Percentiles rank a stretch among this genome's conserved stretches.
These are phyloP conservation scores for Saraca asoca DNA, from an alignment of 331 rosid species.

Conservation along the genomic window DNA sequence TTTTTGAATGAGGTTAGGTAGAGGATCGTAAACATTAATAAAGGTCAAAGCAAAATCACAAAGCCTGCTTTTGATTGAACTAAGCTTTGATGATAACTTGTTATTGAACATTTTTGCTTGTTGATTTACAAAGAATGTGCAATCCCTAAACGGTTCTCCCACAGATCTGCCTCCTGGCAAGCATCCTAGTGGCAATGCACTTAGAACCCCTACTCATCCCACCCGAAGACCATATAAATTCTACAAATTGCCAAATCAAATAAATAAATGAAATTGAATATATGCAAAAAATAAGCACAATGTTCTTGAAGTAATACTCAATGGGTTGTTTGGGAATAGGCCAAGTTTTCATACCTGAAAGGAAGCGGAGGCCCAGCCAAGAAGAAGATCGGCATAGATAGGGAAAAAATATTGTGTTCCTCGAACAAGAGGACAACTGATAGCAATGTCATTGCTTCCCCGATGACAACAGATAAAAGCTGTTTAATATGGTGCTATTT, in stretches of 20 bases:
- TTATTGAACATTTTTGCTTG: constrained; percentile 38
- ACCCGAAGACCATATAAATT: constrained; percentile 37
- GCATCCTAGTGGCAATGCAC: constrained; percentile 50
- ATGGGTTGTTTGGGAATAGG: too few species aligned
- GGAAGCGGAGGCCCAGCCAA: constrained; percentile 25
- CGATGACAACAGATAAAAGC: constrained; percentile 35
- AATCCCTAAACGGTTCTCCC: constrained; percentile 10
- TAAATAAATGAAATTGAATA: not conserved
- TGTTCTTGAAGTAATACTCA: too few species aligned
- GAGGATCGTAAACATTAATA: constrained; percentile 43
- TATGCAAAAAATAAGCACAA: too few species aligned
- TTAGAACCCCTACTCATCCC: constrained; percentile 36
- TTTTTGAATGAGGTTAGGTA: constrained; percentile 34
- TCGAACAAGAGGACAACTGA: constrained; percentile 16
- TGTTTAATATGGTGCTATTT: constrained; percentile 37
- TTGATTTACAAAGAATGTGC: not conserved
- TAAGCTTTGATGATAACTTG: constrained; percentile 26
- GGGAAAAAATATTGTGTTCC: constrained; percentile 20
- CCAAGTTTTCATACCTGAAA: too few species aligned
- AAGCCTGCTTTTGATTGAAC: not conserved
- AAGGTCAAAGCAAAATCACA: constrained; percentile 29
- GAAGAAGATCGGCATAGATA: constrained; percentile 38
- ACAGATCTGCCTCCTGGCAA: constrained; percentile 35
- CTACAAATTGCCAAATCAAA: constrained; percentile 15
- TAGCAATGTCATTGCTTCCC: constrained; percentile 66